Evolutionary conservation across 2,329 filamentous ascomycete genomes (phyloP), one percentile per base, ranked within the genome.

Genomic region (Ophiostoma quercus): DNA sequence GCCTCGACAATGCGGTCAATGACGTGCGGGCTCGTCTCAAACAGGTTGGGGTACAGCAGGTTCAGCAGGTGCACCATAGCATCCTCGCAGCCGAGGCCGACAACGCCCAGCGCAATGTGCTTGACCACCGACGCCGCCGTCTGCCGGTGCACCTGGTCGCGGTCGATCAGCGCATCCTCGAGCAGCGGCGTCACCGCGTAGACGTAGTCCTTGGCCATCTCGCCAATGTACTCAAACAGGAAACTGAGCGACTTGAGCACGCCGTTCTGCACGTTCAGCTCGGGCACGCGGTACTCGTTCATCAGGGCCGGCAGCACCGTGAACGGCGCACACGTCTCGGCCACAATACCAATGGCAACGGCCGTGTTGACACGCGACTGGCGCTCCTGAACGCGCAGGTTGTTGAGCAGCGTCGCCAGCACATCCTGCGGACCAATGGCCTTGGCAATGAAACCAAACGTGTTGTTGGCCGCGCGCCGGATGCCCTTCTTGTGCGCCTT

Each of bases 401-500:
- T 99, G 86, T 97, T 97, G 73, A 99, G 87, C 19, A 99, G 84
- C 0, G 95, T 98, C 3, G 95, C 94, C 71, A 99, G 84, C 34
- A 99, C 95, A 82, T 99, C 95, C 80, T 98, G 94, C 14, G 95
- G 95, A 74, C 95, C 95, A 76, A 99, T 99, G 71, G 95, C 95
- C 82, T 99, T 99, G 78, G 95, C 95, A 76, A 99, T 99, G 85
- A 97, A 99, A 79, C 95, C 95, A 76, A 99, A 99, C 0, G 95
- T 99, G 83, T 99, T 99, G 87, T 99, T 99, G 75, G 95, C 96
- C 29, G 95, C 95, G 79, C 95, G 90, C 74, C 95, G 91, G 75
- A 99, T 99, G 74, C 95, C 96, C 85, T 99, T 99, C 82, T 99
- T 99, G 84, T 99, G 95, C 7, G 95, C 95, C 81, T 99, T 99